These are phyloP conservation scores for Lasiosphaeria hispida DNA, from an alignment of 495 filamentous ascomycete genomes.

Conservation along the genomic window DNA sequence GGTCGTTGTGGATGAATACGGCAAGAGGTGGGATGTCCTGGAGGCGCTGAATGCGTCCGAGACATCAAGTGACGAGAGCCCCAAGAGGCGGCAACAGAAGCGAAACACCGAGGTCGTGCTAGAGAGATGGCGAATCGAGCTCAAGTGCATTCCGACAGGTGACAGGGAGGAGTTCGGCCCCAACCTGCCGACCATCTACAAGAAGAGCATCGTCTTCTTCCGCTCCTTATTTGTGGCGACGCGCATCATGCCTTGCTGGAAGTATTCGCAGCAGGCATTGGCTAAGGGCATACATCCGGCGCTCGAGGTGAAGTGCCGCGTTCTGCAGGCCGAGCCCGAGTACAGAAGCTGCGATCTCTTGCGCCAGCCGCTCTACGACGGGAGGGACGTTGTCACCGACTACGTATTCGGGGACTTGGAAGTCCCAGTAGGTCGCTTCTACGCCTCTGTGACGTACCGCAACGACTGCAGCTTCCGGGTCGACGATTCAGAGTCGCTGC, in stretches of 20 bases:
- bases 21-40: constrained; percentile 87
- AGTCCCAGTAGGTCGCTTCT: constrained; percentile 80
- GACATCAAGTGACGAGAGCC: constrained; percentile 52
- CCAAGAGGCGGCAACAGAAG: constrained; percentile 30
- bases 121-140: constrained; percentile 85
- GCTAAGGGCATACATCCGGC: constrained; percentile 62
- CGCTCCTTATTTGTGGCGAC: constrained; percentile 84
- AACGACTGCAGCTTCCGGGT: constrained; percentile 86
- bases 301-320: constrained; percentile 75
- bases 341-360: constrained; percentile 60
- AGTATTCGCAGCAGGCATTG: constrained; percentile 68
- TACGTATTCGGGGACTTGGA: constrained; percentile 78
- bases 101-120: constrained; percentile 68
- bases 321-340: constrained; percentile 57
- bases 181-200: constrained; percentile 85
- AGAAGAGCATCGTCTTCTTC: constrained; percentile 92
- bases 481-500: constrained; percentile 82
- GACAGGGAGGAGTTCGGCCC: constrained; percentile 61
- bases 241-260: constrained; percentile 84
- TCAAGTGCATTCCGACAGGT: constrained; percentile 56
- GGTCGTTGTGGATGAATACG: constrained; percentile 81
- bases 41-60: constrained; percentile 72
- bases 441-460: constrained; percentile 77
- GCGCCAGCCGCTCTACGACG: constrained; percentile 68
- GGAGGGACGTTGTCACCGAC: constrained; percentile 64